A percentile compares a stretch with the other conserved stretches of the same genome.
phyloP scores from a whole-genome alignment of 768 basidiomycete species.

The Kwoniella newhampshirensis region DNA sequence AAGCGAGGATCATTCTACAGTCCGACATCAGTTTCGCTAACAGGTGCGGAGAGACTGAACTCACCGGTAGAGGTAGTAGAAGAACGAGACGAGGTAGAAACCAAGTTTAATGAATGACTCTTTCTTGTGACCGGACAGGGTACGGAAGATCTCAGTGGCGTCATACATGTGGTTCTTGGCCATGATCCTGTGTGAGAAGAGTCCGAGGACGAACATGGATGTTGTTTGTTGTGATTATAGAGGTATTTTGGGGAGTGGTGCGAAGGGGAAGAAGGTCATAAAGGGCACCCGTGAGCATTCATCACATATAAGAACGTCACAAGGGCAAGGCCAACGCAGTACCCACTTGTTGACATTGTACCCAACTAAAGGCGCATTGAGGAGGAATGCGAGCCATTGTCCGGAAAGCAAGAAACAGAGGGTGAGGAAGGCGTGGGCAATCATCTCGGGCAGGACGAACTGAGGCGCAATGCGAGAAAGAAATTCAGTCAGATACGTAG shows the following conservation, averaged over 20 bases:
- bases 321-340: neutral
- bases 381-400: slow-evolving; percentile 88
- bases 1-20: slow-evolving; percentile 77
- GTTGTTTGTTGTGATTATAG: neutral
- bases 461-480: slow-evolving; percentile 54
- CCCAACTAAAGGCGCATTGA: slow-evolving; percentile 82
- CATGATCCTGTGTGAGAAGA: slow-evolving; percentile 66
- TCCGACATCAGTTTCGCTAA: slow-evolving; percentile 1
- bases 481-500: neutral
- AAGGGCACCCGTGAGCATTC: too few relatives aligned
- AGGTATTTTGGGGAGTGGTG: slow-evolving; percentile 1
- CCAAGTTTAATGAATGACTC: slow-evolving; percentile 94
- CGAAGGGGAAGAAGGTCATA: slow-evolving; percentile 1
- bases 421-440: slow-evolving; percentile 87
- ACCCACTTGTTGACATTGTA: slow-evolving; percentile 94
- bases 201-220: neutral
- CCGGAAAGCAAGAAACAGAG: slow-evolving; percentile 87
- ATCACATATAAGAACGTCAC: too few relatives aligned
- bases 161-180: slow-evolving; percentile 98
- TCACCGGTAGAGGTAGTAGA: slow-evolving; percentile 72
- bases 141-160: slow-evolving; percentile 98
- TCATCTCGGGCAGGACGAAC: slow-evolving; percentile 97
- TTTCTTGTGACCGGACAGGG: slow-evolving; percentile 88
- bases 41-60: slow-evolving; percentile 21
- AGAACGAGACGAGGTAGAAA: slow-evolving; percentile 56